A percentile compares a stretch with the other conserved stretches of the same genome.
Conservation (phyloP, 2,329 filamentous ascomycete species). For the Hawksworthiomyces lignivorus region DNA sequence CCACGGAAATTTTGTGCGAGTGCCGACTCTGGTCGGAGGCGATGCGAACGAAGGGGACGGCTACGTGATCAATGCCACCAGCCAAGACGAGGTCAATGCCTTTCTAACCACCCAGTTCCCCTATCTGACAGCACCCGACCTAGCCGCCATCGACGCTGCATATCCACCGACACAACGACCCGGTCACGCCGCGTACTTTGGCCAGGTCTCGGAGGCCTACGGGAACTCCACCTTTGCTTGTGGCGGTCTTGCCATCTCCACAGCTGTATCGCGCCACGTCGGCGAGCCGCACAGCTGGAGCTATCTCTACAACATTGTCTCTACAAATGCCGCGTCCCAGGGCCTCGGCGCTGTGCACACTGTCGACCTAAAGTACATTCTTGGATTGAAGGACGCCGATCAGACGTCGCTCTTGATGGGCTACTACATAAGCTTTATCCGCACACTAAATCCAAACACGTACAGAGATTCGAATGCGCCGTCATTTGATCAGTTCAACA, state of each 20-base stretch:
- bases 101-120: conserved; percentile 43
- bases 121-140: conserved; percentile 19
- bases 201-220: conserved; percentile 32
- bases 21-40: conserved; percentile 38
- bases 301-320: conserved; percentile 41
- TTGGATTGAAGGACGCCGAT: no score
- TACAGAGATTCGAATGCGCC: conserved; percentile 26
- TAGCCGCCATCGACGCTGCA: conserved; percentile 25
- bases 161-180: conserved; percentile 28
- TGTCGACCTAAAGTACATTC: conserved; percentile 39
- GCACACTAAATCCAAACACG: conserved; percentile 35
- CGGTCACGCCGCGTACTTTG: conserved; percentile 35
- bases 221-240: conserved; percentile 41
- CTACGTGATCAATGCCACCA: conserved; percentile 34
- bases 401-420: conserved; percentile 38
- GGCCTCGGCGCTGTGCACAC: conserved; percentile 42
- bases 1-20: conserved; percentile 30
- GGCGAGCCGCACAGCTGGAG: conserved; percentile 24
- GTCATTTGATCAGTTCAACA: conserved; percentile 32
- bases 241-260: conserved; percentile 16
- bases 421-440: conserved; percentile 43
- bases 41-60: conserved; percentile 39
- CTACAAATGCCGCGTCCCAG: conserved; percentile 20
- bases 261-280: not conserved
- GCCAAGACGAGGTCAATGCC: conserved; percentile 24